Conservation (phyloP, 2,329 filamentous ascomycete genomes). For the Magnaporthiopsis rhizophila region DNA sequence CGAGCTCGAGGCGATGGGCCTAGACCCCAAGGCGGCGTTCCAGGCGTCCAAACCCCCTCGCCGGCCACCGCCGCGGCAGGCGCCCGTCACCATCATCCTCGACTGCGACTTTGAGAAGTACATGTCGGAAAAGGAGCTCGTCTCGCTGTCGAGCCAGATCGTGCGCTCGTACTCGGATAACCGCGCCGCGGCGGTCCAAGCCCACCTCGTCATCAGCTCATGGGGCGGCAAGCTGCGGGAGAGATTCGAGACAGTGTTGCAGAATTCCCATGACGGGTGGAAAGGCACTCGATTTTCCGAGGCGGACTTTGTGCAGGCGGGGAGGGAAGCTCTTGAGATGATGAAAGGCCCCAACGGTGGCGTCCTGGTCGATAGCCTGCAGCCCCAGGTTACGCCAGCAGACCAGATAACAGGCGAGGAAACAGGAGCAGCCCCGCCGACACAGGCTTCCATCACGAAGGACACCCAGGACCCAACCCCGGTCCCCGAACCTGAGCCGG, state of each 20-base stretch:
- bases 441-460: not conserved
- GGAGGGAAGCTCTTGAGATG: slow-evolving; percentile 53
- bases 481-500: slow-evolving; percentile 23
- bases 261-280: slow-evolving; percentile 68
- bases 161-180: slow-evolving; percentile 89
- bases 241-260: slow-evolving; percentile 70
- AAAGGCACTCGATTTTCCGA: slow-evolving; percentile 66
- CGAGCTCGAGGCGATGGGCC: slow-evolving; percentile 31
- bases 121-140: slow-evolving; percentile 80
- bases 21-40: slow-evolving; percentile 29
- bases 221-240: slow-evolving; percentile 69
- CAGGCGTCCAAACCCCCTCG: slow-evolving; percentile 24
- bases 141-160: slow-evolving; percentile 76
- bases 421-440: not conserved
- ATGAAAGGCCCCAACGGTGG: slow-evolving; percentile 56
- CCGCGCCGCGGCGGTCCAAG: slow-evolving; percentile 54
- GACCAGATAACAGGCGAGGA: not conserved
- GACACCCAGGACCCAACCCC: slow-evolving; percentile 23
- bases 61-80: slow-evolving; percentile 23
- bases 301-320: slow-evolving; percentile 65
- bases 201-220: slow-evolving; percentile 68
- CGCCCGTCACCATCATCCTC: slow-evolving; percentile 72
- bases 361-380: slow-evolving; percentile 49
- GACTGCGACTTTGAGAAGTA: slow-evolving; percentile 89
- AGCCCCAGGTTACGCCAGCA: slow-evolving; percentile 17